phyloP scores from a whole-genome alignment of 176 grass and related monocot species.

The Oryza officinalis region DNA sequence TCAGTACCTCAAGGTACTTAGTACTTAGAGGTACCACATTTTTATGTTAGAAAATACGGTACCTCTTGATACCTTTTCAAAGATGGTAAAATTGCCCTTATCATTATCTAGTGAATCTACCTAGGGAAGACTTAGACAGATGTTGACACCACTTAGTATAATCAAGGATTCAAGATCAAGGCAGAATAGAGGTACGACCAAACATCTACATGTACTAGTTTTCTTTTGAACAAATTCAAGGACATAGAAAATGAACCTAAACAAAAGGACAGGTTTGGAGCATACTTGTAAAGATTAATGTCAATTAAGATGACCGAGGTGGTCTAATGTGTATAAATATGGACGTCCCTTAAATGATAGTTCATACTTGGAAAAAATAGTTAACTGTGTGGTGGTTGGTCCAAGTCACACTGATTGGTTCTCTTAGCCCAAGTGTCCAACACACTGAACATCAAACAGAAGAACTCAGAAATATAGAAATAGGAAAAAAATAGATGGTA shows the following conservation, averaged over 20 bases:
- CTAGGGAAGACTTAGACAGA: constrained; percentile 3
- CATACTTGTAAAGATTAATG: neutral
- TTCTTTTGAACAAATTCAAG: neutral
- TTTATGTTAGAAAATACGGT: too few relatives aligned
- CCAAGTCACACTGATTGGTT: neutral
- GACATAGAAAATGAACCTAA: constrained; percentile 3
- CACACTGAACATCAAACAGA: neutral
- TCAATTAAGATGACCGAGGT: neutral
- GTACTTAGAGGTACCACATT: too few relatives aligned
- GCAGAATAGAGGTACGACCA: neutral
- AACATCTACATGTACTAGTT: neutral
- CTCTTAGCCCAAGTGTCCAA: neutral
- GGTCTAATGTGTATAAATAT: neutral
- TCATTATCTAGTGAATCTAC: neutral
- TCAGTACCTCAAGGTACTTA: too few relatives aligned
- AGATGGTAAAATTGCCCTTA: too few relatives aligned
- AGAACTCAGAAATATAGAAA: neutral
- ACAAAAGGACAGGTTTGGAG: neutral
- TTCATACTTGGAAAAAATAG: neutral
- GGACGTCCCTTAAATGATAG: neutral
- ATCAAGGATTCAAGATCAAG: neutral
- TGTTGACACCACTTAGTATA: neutral
- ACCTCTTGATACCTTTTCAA: too few relatives aligned
- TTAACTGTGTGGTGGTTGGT: neutral
- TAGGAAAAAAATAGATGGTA: neutral